Evolutionary conservation across 345 rosid species (phyloP).

Genomic region (Reutealis trisperma): DNA sequence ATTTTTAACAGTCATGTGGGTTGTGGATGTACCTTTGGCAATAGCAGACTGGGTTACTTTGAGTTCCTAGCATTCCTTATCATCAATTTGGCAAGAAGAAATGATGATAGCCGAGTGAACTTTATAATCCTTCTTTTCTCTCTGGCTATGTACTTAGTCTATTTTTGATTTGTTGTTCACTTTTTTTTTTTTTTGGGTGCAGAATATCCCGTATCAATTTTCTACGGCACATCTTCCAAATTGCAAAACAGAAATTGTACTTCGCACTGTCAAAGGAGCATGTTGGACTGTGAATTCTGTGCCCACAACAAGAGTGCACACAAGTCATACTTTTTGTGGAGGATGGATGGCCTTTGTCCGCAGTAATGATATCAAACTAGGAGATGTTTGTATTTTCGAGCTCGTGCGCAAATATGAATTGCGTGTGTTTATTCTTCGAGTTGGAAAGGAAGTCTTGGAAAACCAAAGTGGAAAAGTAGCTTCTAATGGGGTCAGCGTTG

Average conservation of each 20-base stretch:
- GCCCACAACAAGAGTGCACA: conserved; percentile 64
- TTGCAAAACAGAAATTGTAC: conserved; percentile 55
- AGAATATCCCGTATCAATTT: conserved; percentile 66
- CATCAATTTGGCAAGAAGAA: not conserved
- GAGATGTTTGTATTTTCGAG: conserved; percentile 61
- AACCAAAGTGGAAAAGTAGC: conserved; percentile 31
- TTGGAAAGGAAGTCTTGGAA: conserved; percentile 38
- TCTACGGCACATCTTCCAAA: conserved; percentile 59
- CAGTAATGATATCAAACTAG: conserved; percentile 47
- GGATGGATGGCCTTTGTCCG: conserved; percentile 74
- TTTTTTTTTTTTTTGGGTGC: conserved; percentile 26
- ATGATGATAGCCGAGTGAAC: not conserved
- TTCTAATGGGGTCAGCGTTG: conserved; percentile 26
- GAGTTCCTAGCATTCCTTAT: not conserved
- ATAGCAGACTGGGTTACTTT: not conserved
- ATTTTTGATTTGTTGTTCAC: not conserved
- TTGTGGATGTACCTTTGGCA: conserved; percentile 12
- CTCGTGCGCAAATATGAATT: conserved; percentile 47
- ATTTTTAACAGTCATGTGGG: not conserved
- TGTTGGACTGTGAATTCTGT: conserved; percentile 65
- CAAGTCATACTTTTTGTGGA: conserved; percentile 64
- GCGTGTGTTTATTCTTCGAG: conserved; percentile 53
- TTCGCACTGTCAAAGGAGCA: conserved; percentile 49
- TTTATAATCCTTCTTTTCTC: not conserved
- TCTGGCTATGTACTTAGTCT: conserved; percentile 3